Evolutionary conservation across 176 grass and related monocot genomes (phyloP), one percentile per base, ranked within the genome.

Genomic region (Bonia amplexicaulis): DNA sequence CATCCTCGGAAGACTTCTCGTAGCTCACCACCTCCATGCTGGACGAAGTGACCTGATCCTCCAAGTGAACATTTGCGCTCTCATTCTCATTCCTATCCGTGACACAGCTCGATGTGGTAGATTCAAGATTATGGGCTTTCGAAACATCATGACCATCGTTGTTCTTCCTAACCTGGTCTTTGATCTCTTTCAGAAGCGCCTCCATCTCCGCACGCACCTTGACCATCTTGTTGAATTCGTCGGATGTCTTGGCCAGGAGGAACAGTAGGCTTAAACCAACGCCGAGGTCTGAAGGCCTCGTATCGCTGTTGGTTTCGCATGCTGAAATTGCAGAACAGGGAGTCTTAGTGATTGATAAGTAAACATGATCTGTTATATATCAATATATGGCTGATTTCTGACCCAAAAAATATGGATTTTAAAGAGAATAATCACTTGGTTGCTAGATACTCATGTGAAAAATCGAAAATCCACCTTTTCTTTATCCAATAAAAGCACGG

Each of bases 181-280:
- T 90, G 44, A 92, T 61, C 9, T 94, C 85, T 4, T 64, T 66
- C 9, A 94, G 61, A 7, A 94, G 76, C 66, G 78, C 60, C 84
- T 94, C 89, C 92, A 94, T 91, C 71, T 94, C 80, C 10, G 84
- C 12, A 2, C 89, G 84, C 66, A 94, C 60, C 73, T 86, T 80
- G 8, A 69, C 80, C 92, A 94, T 94, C 86, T 82, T 94, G 62
- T 79, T 87, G 76, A 94, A 89, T 47, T 94, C 92, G 69, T 79
- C 78, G 5, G 89, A 86, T 6, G 87, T 89, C 92, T 88, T 91
- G 35, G 89, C 83, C 1, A 94, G 84, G 0, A 94, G 87, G 81
- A 89, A 89, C 49, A 89, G 51, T 3, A 94, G 80, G 61, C 92
- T 83, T 35, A 91, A 2, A 3, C 92, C 89, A 3, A 87, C 47